Evolutionary conservation across 208 protist genomes (phyloP).

Genomic region (Porcisia deanei): DNA sequence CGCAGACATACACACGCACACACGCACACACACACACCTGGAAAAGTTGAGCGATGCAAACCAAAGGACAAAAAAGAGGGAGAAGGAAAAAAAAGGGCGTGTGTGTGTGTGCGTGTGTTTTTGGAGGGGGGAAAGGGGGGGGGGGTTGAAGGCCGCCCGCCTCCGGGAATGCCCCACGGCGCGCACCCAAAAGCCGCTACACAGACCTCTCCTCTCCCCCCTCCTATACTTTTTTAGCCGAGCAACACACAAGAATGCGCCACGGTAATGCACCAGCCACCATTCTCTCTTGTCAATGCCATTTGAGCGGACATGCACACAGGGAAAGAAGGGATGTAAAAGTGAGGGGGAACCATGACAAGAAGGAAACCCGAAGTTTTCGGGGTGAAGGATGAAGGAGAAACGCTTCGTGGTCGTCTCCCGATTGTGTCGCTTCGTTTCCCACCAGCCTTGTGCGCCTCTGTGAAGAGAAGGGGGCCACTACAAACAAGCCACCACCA

Average conservation of each 20-base stretch:
- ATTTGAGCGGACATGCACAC: too few species aligned
- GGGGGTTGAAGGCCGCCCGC: not conserved
- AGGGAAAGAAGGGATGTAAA: too few species aligned
- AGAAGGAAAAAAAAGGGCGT: not conserved
- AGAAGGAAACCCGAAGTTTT: not conserved
- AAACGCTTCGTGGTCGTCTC: not conserved
- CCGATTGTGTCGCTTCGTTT: not conserved
- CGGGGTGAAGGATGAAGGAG: not conserved
- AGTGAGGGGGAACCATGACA: not conserved
- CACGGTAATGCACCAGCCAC: not conserved
- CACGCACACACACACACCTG: slow-evolving; percentile 5
- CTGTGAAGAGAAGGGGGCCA: not conserved
- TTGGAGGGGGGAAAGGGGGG: not conserved
- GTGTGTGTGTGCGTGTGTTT: too few species aligned
- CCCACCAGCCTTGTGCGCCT: not conserved
- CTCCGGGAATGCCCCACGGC: not conserved
- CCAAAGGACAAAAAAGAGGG: not conserved
- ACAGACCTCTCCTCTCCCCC: not conserved
- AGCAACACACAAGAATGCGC: not conserved
- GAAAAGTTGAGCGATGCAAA: not conserved
- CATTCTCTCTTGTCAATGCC: too few species aligned
- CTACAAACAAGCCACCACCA: not conserved
- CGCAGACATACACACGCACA: not conserved
- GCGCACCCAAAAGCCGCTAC: not conserved
- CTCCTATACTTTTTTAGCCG: not conserved